These are phyloP conservation scores for Toxicodendron radicans DNA, from an alignment of 345 rosid genomes.

Conservation along the genomic window DNA sequence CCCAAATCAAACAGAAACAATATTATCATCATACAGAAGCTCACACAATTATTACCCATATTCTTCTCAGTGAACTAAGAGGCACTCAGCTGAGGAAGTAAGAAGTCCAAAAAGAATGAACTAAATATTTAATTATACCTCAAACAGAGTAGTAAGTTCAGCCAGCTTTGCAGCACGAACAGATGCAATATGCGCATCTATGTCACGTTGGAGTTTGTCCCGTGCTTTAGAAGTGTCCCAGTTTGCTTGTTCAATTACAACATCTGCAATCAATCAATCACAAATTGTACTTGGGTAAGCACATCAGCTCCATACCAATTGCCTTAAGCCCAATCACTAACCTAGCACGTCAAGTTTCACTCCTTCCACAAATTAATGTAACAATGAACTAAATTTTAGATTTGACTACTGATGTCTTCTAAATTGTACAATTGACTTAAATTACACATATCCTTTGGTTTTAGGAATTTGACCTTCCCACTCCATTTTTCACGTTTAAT, in stretches of 20 bases:
- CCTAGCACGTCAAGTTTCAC: constrained; percentile 1
- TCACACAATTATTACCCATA: too few species aligned
- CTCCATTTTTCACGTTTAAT: background rate
- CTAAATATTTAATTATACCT: constrained; percentile 47
- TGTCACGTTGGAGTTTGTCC: constrained; percentile 83
- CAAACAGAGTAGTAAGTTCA: constrained; percentile 68
- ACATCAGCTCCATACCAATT: background rate
- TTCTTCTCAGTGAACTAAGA: background rate
- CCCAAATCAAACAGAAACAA: background rate
- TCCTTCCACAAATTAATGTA: background rate
- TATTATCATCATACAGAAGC: background rate
- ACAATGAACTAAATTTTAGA: background rate
- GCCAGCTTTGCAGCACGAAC: constrained; percentile 80
- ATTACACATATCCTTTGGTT: background rate
- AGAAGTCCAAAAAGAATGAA: background rate
- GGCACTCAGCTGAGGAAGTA: background rate
- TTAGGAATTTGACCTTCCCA: background rate
- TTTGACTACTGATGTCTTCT: background rate
- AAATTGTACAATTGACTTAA: background rate
- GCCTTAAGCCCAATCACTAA: background rate
- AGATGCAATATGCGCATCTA: constrained; percentile 79
- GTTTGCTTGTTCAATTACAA: constrained; percentile 76
- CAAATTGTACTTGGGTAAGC: background rate
- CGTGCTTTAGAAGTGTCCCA: constrained; percentile 83
- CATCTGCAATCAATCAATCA: constrained; percentile 56